Base-by-base conservation (phyloP, 2,329 filamentous ascomycete species). In the Fusarium goolgardi region DNA sequence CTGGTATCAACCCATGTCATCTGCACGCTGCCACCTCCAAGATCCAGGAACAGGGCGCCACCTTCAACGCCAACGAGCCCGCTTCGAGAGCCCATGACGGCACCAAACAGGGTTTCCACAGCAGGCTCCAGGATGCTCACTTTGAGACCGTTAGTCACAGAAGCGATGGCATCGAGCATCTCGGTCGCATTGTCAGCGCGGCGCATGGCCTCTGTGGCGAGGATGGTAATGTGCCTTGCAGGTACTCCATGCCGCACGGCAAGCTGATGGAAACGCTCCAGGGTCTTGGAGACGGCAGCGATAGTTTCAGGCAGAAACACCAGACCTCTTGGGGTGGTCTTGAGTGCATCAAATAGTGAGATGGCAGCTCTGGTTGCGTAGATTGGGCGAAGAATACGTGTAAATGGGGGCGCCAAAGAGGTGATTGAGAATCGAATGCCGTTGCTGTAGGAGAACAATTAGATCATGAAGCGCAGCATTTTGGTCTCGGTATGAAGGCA, bases 381-480 rank as follows among this genome's bases (percentile, higher is more conserved):
- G 57, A 97, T 73, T 27, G 91, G 94, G 20, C 86, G 89, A 41
- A 97, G 84, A 25, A 94, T 87, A 25, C 94, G 90, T 25, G 91
- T 85, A 39, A 83, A 87, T 6, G 88, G 87, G 23, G 91, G 89
- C 6, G 89, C 86, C n/a, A 96, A 84, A 69, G 93, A 89, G 11
- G 93, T 92, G 73, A 97, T 93, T 44, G 93, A 95, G 83, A 97
- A 97, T 56, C 94, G 92, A 73, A 97, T 95, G 73, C 94, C 94
- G 82, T 97, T 97, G 82, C 93, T 93, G 20, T 35, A 39, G 25
- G 35, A 39, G 25, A 32, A 34, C 46, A 46, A 45, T 64, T 8
- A 65, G 56, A 45, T 41, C 31, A 31, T 21, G 23, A 32, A 34
- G 47, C 11, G 44, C 12, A 31, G 34, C 23, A 39, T 27, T 50